phyloP scores from a whole-genome alignment of 495 filamentous ascomycete species.

The Talaromyces adpressus region DNA sequence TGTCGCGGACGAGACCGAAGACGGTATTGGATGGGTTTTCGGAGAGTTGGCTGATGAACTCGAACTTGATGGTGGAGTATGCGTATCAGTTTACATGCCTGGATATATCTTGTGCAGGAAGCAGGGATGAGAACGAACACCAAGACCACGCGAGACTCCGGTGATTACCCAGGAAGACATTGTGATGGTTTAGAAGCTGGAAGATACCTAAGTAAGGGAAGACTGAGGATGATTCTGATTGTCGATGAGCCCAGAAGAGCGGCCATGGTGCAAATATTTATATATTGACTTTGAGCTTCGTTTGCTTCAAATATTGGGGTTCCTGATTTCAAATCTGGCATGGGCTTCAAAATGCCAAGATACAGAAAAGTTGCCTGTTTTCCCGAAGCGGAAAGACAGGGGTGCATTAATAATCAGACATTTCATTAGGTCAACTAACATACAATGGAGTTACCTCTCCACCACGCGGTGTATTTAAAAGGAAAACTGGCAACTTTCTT shows the following conservation, averaged over 20 bases:
- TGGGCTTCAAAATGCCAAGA: conserved; percentile 1
- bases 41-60: conserved; percentile 14
- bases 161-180: conserved; percentile 21
- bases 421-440: too few species aligned
- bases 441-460: not conserved
- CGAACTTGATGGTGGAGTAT: conserved; percentile 16
- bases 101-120: too few species aligned
- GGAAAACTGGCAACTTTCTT: not conserved
- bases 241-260: conserved; percentile 6
- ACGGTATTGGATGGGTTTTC: conserved; percentile 22
- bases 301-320: not conserved
- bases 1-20: conserved; percentile 32
- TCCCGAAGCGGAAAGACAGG: conserved; percentile 1
- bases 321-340: not conserved
- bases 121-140: conserved; percentile 11
- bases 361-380: conserved; percentile 3
- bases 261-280: not conserved
- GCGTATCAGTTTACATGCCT: not conserved
- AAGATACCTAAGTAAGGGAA: not conserved
- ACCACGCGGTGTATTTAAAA: not conserved
- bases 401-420: not conserved
- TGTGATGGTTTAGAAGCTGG: conserved; percentile 3
- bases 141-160: conserved; percentile 18
- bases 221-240: not conserved
- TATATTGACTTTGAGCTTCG: not conserved